Percentiles rank a stretch among this genome's conserved stretches.
Evolutionary conservation across 2,329 filamentous ascomycete genomes (phyloP).

Genomic region (Sclerotinia glacialis): DNA sequence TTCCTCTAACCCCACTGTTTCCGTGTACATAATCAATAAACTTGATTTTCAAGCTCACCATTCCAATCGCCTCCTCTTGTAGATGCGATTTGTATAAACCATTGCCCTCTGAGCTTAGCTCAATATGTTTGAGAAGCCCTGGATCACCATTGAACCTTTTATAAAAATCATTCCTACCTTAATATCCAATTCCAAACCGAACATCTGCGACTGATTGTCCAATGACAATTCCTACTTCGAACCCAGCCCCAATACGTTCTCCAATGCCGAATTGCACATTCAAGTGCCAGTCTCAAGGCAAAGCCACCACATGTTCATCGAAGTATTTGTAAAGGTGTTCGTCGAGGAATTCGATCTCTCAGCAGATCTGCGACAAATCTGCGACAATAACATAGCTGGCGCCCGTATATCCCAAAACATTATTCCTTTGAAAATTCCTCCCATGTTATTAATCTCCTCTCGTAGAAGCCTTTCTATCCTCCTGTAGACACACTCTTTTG

Average conservation of each 20-base stretch:
- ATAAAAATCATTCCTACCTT: background rate
- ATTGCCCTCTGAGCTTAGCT: background rate
- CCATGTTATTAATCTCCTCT: background rate
- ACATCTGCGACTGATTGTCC: background rate
- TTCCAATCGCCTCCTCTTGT: background rate
- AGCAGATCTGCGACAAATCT: background rate
- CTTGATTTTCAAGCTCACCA: background rate
- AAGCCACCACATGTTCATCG: background rate
- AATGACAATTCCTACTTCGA: background rate
- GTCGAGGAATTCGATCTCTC: background rate
- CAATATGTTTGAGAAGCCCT: background rate
- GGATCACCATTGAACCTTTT: background rate
- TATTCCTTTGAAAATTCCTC: background rate
- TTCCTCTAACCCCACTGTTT: background rate
- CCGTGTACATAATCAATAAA: background rate
- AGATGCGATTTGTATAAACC: background rate
- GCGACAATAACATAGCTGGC: background rate
- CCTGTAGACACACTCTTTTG: background rate
- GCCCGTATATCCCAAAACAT: background rate
- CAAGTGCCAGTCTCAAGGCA: background rate
- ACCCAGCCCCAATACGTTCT: background rate
- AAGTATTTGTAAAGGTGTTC: background rate
- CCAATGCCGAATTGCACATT: background rate
- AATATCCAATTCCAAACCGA: background rate
- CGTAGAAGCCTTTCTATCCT: background rate